Evolutionary conservation across 2,329 filamentous ascomycete genomes (phyloP).

Genomic region (Boeremia exigua): DNA sequence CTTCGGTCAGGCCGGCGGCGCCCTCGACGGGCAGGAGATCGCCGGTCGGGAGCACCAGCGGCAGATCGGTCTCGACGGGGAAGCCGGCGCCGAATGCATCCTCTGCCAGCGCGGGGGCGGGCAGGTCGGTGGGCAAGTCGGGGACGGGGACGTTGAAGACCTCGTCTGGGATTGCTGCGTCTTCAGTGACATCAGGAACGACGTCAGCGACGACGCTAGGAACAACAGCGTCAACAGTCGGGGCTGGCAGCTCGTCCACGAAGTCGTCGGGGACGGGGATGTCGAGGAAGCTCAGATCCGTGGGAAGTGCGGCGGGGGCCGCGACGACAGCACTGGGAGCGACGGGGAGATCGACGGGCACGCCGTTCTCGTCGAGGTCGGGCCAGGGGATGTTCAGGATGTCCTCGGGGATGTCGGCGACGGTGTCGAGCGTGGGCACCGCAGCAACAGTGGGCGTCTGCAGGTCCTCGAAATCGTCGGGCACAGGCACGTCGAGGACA

Average conservation of each 20-base stretch:
- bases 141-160: constrained; percentile 4
- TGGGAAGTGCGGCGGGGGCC: background rate
- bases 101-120: background rate
- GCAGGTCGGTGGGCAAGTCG: background rate
- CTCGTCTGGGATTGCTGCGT: background rate
- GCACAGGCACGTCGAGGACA: constrained; percentile 2
- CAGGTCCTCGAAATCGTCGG: constrained; percentile 6
- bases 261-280: constrained; percentile 8
- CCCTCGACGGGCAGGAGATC: background rate
- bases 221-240: background rate
- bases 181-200: background rate
- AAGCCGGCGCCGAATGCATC: constrained; percentile 9
- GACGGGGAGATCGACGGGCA: background rate
- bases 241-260: background rate
- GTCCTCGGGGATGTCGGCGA: background rate
- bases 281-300: background rate
- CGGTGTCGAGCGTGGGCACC: background rate
- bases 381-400: constrained; percentile 6
- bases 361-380: constrained; percentile 3
- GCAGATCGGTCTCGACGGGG: constrained; percentile 5
- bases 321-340: background rate
- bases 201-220: background rate
- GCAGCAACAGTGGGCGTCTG: background rate
- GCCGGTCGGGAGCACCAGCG: background rate
- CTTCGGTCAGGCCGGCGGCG: background rate